A percentile compares a stretch with the other conserved stretches of the same genome.
These are phyloP conservation scores for Prillingera fragicola DNA, from an alignment of 1,284 basidiomycete species.

Conservation along the genomic window DNA sequence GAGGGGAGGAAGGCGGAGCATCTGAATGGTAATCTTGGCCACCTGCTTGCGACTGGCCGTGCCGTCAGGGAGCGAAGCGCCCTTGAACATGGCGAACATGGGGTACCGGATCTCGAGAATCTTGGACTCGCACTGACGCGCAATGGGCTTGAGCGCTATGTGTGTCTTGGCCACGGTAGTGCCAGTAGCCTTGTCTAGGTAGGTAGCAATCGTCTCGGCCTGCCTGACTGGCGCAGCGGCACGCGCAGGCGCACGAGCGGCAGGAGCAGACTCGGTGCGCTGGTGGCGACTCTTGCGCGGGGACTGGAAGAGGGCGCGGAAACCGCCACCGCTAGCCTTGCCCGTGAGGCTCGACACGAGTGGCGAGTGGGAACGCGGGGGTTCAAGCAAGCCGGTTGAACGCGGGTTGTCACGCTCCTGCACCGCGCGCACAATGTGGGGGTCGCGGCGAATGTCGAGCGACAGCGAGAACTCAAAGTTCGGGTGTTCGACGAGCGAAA, in stretches of 20 bases:
- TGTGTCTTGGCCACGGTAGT: slow-evolving; percentile 69
- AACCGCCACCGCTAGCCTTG: slow-evolving; percentile 5
- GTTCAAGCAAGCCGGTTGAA: too few relatives aligned
- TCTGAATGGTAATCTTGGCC: slow-evolving; percentile 74
- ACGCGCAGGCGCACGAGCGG: slow-evolving; percentile 14
- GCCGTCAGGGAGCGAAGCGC: slow-evolving; percentile 40
- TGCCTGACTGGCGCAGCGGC: slow-evolving; percentile 1
- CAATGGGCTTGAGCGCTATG: slow-evolving; percentile 78
- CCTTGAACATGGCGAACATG: slow-evolving; percentile 60
- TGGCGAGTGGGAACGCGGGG: slow-evolving; percentile 2
- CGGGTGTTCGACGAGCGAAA: slow-evolving; percentile 65
- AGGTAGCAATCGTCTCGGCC: slow-evolving; percentile 64
- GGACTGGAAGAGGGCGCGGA: slow-evolving; percentile 7
- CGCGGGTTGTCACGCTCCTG: slow-evolving; percentile 54
- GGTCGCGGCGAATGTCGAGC: slow-evolving; percentile 73
- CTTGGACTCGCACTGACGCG: slow-evolving; percentile 69
- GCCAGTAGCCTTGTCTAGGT: slow-evolving; percentile 62
- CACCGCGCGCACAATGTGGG: slow-evolving; percentile 62
- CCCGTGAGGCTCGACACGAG: slow-evolving; percentile 1
- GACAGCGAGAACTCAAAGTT: slow-evolving; percentile 86
- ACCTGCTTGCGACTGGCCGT: slow-evolving; percentile 55
- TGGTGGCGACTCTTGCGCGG: slow-evolving; percentile 16
- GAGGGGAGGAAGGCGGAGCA: slow-evolving; percentile 83
- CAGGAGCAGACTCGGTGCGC: slow-evolving; percentile 15
- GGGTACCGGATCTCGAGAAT: slow-evolving; percentile 79